Evolutionary conservation across 2,329 filamentous ascomycete genomes (phyloP), one percentile per base, ranked within the genome.

Genomic region (Apiospora rasikravindrae): DNA sequence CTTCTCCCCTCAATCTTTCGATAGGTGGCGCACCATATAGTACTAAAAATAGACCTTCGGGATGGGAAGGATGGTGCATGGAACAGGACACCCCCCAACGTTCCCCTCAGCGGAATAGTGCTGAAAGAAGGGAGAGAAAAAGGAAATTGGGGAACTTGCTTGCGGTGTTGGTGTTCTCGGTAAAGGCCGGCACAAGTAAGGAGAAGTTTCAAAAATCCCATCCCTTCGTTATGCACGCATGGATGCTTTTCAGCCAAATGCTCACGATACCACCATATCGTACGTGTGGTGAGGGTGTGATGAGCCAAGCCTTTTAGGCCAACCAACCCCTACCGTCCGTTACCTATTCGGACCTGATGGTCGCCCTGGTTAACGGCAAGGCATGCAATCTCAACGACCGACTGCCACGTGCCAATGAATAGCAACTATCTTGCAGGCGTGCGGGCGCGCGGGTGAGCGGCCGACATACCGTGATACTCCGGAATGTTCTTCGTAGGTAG

Each of bases 301-400:
- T 64, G 57, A 40, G 57, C 57, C 57, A 64, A 64, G 57, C 33
- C 22, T 64, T 64, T 64, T 64, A 37, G 53, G 53, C 37, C 53
- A 61, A 37, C 29, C 11, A 11, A 11, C 53, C 53, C 53, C 29
- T 37, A 14, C 16, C 29, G 3, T 19, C 19, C 24, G 19, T 16
- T 61, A 29, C 14, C 13, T 19, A 37, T 22, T 61, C 53, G 53
- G 53, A 37, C 16, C 53, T 19, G 53, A 37, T 37, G 53, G 29
- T 29, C 29, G 29, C 29, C 22, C 37, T n/a, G 49, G 49, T 51
- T 11, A 51, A 22, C n/a, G 53, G 16, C 7, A 49, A 49, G 14
- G 14, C 3, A n/a, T 11, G 33, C 19, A n/a, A 40, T 37, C 4
- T n/a, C 22, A 64, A 19, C 57, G 29, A 13, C 53, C 53, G 26